phyloP scores from a whole-genome alignment of 176 grass and related monocot genomes.

The Musa beccarii region DNA sequence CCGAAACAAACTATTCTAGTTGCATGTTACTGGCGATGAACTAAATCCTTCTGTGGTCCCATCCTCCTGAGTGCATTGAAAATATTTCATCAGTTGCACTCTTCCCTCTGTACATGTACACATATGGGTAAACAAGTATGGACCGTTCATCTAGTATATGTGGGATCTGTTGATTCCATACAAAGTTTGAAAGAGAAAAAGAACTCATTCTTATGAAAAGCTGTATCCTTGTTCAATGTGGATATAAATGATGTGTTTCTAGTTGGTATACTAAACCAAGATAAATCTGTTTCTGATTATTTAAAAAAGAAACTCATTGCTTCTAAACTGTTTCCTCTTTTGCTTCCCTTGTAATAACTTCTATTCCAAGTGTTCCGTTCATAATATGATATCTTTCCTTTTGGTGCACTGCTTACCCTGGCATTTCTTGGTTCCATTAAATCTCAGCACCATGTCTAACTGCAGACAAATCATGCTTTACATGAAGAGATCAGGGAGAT shows the following conservation, averaged over 20 bases:
- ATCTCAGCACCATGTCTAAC: constrained; percentile 5
- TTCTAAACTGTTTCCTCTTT: background rate
- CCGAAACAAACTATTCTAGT: background rate
- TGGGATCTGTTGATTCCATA: background rate
- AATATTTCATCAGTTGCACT: no score
- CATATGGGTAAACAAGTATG: no score
- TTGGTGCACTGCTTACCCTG: background rate
- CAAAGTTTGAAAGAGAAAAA: background rate
- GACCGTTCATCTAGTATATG: background rate
- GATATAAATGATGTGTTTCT: background rate
- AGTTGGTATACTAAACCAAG: background rate
- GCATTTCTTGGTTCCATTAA: background rate
- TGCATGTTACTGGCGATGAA: background rate
- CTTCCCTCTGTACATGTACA: no score
- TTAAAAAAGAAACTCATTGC: background rate
- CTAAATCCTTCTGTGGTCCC: background rate
- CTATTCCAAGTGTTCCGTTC: no score
- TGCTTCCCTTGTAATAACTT: background rate
- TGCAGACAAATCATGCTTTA: constrained; percentile 66
- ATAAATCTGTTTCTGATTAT: background rate
- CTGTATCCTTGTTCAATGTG: background rate
- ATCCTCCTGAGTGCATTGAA: background rate
- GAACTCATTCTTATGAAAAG: background rate
- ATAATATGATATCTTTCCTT: background rate
- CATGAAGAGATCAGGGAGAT: constrained; percentile 79